Percentiles rank a stretch among this genome's conserved stretches.
Evolutionary conservation across 306 rosid genomes (phyloP).

Genomic region (Trifolium dubium): DNA sequence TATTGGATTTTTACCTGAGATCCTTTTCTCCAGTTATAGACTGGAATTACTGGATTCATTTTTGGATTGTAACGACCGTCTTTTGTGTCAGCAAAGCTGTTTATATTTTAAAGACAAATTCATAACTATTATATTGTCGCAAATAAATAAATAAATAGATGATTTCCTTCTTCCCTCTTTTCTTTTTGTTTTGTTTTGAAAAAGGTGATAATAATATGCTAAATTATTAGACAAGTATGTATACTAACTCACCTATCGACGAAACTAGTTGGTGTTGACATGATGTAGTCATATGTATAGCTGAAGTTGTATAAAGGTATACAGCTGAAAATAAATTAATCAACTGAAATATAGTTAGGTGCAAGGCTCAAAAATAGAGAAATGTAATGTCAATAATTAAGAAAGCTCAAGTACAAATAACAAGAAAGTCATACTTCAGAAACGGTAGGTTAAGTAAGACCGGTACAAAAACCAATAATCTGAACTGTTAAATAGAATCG

Average conservation of each 20-base stretch:
- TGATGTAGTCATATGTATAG: slow-evolving; percentile 84
- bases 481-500: too few relatives aligned
- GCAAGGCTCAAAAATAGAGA: slow-evolving; percentile 20
- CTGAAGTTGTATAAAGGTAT: slow-evolving; percentile 96
- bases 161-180: too few relatives aligned
- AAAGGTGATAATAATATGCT: too few relatives aligned
- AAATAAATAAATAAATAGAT: not conserved
- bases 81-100: slow-evolving; percentile 96
- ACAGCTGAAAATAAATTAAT: slow-evolving; percentile 89
- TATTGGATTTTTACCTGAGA: slow-evolving; percentile 71
- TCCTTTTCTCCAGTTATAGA: slow-evolving; percentile 94
- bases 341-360: slow-evolving; percentile 70
- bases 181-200: too few relatives aligned
- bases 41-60: slow-evolving; percentile 90
- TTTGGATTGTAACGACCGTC: slow-evolving; percentile 96
- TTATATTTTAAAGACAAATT: slow-evolving; percentile 32
- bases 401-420: not conserved
- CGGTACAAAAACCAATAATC: too few relatives aligned
- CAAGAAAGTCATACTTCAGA: not conserved
- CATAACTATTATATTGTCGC: slow-evolving; percentile 30
- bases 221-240: slow-evolving; percentile 9
- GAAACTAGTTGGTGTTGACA: slow-evolving; percentile 85
- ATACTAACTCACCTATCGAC: slow-evolving; percentile 89
- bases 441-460: not conserved
- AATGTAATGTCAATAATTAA: not conserved